Evolutionary conservation across 805 yeast genomes (phyloP).

Genomic region (Scheffersomyces ergatensis): DNA sequence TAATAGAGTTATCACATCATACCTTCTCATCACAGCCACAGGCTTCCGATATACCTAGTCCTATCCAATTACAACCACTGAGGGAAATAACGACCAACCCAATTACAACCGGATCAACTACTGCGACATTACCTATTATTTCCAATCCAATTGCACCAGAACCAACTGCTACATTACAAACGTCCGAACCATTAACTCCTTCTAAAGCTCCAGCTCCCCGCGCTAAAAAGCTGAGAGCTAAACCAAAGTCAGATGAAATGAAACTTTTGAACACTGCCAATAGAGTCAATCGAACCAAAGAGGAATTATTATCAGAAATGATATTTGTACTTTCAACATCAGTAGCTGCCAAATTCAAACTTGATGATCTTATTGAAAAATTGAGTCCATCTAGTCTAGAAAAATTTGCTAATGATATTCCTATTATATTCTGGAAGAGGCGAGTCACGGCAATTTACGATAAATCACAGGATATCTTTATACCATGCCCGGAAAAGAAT

Average conservation of each 20-base stretch:
- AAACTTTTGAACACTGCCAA: constrained; percentile 28
- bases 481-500: constrained; percentile 46
- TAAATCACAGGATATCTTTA: constrained; percentile 45
- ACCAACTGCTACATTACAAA: not conserved
- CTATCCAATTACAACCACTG: not conserved
- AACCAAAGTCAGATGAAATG: not conserved
- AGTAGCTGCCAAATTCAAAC: constrained; percentile 25
- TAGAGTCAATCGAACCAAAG: constrained; percentile 40
- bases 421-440: constrained; percentile 54
- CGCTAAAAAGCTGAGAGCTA: not conserved
- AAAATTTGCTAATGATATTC: constrained; percentile 19
- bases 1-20: not conserved
- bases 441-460: constrained; percentile 49
- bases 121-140: not conserved
- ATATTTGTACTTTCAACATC: constrained; percentile 37
- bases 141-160: constrained; percentile 4
- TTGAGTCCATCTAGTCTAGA: constrained; percentile 22
- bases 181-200: not conserved
- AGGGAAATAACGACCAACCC: not conserved
- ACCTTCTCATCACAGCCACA: not conserved
- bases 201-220: too few relatives aligned
- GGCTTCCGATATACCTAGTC: not conserved
- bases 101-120: not conserved
- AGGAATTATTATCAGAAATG: constrained; percentile 52
- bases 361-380: constrained; percentile 12